Evolutionary conservation across 352 stramenopile genomes (phyloP), one percentile per base, ranked within the genome.

Genomic region (Sclerospora graminicola): DNA sequence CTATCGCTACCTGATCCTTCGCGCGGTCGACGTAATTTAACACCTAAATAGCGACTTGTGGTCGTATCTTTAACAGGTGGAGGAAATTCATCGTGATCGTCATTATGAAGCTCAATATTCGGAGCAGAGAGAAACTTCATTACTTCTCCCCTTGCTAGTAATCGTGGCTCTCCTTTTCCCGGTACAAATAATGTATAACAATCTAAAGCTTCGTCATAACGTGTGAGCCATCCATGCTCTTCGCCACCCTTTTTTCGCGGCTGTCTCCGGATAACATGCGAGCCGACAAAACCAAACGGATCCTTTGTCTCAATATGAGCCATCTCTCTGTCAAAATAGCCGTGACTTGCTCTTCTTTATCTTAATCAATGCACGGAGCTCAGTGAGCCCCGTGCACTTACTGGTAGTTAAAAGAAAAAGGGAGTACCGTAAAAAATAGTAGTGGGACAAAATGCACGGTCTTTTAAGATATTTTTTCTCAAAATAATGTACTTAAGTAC

Each of bases 181-280:
- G 76, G 76, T 9, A 80, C 51, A 29, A 84, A 84, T 31, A 89
- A 52, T 41, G 70, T 74, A 53, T 86, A 89, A 46, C 41, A 59
- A 49, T 89, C 76, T 26, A 83, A 37, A 4, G 53, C 47, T 31
- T 63, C 52, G 38, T 89, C 66, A 46, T 84, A 89, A 21, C 70
- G 63, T 35, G 76, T 89, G 51, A 89, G 58, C 76, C 76, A 85
- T 11, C 69, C 69, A 51, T 80, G 70, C 39, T 71, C 63, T 14
- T 65, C 48, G 6, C 30, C 32, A 7, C 45, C 35, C 10, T 48
- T 26, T 26, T 26, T 60, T 28, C 46, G 42, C 19, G 37, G 55
- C 36, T 57, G 19, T 9, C 34, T 47, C 15, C 60, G 66, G 41
- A 87, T 51, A 18, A 87, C 60, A 37, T 77, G 69, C 24, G 60